These are phyloP conservation scores for Corynespora cassiicola DNA, from an alignment of 2,329 filamentous ascomycete genomes.

Conservation along the genomic window DNA sequence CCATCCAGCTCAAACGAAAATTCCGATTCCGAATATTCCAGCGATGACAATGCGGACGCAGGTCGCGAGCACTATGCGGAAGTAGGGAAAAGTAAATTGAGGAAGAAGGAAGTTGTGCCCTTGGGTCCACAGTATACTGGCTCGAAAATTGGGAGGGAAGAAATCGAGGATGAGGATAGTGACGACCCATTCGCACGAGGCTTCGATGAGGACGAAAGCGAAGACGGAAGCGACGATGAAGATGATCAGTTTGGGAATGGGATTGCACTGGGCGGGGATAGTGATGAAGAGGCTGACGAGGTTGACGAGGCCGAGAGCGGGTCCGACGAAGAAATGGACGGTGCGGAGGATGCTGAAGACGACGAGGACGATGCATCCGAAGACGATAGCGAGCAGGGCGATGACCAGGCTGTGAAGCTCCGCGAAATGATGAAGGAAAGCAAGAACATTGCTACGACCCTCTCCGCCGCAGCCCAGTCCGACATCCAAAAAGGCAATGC, in stretches of 20 bases:
- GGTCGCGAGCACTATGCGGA: slow-evolving; percentile 87
- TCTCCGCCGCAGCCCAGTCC: slow-evolving; percentile 71
- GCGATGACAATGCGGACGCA: slow-evolving; percentile 54
- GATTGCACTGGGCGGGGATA: slow-evolving; percentile 55
- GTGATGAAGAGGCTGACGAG: slow-evolving; percentile 57
- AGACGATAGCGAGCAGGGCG: slow-evolving; percentile 38
- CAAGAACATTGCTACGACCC: slow-evolving; percentile 68
- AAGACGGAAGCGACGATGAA: slow-evolving; percentile 47
- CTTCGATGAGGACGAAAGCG: slow-evolving; percentile 49
- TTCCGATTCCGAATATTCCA: slow-evolving; percentile 54
- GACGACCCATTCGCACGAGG: slow-evolving; percentile 56
- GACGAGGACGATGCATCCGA: slow-evolving; percentile 20
- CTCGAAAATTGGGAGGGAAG: slow-evolving; percentile 73
- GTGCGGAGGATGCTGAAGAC: slow-evolving; percentile 42
- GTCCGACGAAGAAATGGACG: slow-evolving; percentile 45
- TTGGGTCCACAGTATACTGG: slow-evolving; percentile 85
- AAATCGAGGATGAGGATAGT: slow-evolving; percentile 62
- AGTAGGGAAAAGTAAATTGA: slow-evolving; percentile 85
- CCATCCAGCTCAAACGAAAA: slow-evolving; percentile 62
- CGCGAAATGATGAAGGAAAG: slow-evolving; percentile 72
- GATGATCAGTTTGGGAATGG: no score
- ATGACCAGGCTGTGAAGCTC: slow-evolving; percentile 60
- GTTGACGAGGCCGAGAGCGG: slow-evolving; percentile 44
- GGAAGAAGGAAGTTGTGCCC: slow-evolving; percentile 71
- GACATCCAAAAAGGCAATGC: slow-evolving; percentile 87